phyloP scores from a whole-genome alignment of 495 filamentous ascomycete genomes.

The Aspergillus ostianus region DNA sequence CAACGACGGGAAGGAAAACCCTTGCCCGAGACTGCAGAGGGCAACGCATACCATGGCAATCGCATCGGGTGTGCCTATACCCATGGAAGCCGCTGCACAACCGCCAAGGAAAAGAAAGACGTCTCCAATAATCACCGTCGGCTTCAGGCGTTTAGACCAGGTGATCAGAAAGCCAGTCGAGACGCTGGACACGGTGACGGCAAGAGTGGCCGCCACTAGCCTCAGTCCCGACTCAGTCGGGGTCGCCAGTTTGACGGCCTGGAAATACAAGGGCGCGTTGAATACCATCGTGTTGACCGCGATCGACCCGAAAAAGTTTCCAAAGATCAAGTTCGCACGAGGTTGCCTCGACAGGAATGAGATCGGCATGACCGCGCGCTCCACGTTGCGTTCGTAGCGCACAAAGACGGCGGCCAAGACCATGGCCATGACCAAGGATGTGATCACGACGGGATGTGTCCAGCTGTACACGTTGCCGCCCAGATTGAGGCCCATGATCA shows the following conservation, averaged over 20 bases:
- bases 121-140: slow-evolving; percentile 58
- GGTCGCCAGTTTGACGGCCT: slow-evolving; percentile 70
- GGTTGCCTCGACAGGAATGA: slow-evolving; percentile 58
- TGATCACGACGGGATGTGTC: slow-evolving; percentile 67
- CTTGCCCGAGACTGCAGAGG: slow-evolving; percentile 60
- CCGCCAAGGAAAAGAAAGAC: slow-evolving; percentile 54
- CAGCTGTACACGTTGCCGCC: slow-evolving; percentile 77
- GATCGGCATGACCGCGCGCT: slow-evolving; percentile 71
- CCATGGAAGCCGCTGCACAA: slow-evolving; percentile 48
- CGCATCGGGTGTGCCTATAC: slow-evolving; percentile 53
- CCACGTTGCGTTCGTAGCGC: slow-evolving; percentile 57
- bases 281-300: slow-evolving; percentile 69
- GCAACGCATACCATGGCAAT: slow-evolving; percentile 63
- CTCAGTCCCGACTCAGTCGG: slow-evolving; percentile 71
- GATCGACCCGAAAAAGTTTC: slow-evolving; percentile 64
- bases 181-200: slow-evolving; percentile 58
- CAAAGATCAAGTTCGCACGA: slow-evolving; percentile 64
- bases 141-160: slow-evolving; percentile 61
- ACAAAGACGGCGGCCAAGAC: slow-evolving; percentile 59
- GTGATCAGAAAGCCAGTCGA: slow-evolving; percentile 70
- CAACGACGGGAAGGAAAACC: slow-evolving; percentile 61
- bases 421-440: slow-evolving; percentile 56
- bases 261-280: slow-evolving; percentile 79
- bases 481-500: slow-evolving; percentile 73
- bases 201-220: slow-evolving; percentile 60